Percentiles rank a stretch among this genome's conserved stretches.
These are phyloP conservation scores for Penstemon davidsonii DNA, from an alignment of 257 asterid genomes.

Conservation along the genomic window DNA sequence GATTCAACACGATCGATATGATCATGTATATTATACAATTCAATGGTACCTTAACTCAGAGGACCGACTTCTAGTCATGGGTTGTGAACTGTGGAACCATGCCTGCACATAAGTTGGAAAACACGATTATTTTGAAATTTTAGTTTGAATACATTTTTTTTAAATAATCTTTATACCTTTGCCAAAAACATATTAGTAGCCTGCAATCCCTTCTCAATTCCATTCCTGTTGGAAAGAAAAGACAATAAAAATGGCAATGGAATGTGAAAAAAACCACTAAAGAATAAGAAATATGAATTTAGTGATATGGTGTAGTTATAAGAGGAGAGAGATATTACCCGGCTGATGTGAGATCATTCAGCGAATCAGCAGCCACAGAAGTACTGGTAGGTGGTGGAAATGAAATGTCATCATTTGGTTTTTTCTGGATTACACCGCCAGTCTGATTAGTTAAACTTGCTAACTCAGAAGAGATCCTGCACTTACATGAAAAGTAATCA, in stretches of 20 bases:
- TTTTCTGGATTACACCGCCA: slow-evolving; percentile 43
- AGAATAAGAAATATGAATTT: background rate
- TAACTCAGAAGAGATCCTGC: slow-evolving; percentile 72
- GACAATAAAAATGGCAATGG: background rate
- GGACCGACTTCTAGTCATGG: slow-evolving; percentile 84
- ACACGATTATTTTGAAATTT: slow-evolving; percentile 22
- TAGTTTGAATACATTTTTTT: background rate
- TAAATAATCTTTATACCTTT: slow-evolving; percentile 42
- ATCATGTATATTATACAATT: background rate
- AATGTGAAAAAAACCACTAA: background rate
- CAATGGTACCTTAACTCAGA: slow-evolving; percentile 61
- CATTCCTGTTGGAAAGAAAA: slow-evolving; percentile 40
- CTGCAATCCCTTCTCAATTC: slow-evolving; percentile 52
- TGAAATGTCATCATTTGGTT: slow-evolving; percentile 33
- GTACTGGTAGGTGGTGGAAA: slow-evolving; percentile 26
- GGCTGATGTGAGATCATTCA: slow-evolving; percentile 36
- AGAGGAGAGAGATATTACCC: slow-evolving; percentile 35
- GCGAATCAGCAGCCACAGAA: slow-evolving; percentile 41
- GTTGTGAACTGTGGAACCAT: slow-evolving; percentile 88
- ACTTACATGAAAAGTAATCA: slow-evolving; percentile 18
- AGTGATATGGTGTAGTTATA: background rate
- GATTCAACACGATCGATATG: background rate
- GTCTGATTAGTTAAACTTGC: slow-evolving; percentile 49
- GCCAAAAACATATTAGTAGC: slow-evolving; percentile 66
- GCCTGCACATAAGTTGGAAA: slow-evolving; percentile 47